Evolutionary conservation across 2,329 filamentous ascomycete genomes (phyloP).

Genomic region (Trichoderma simmonsii): DNA sequence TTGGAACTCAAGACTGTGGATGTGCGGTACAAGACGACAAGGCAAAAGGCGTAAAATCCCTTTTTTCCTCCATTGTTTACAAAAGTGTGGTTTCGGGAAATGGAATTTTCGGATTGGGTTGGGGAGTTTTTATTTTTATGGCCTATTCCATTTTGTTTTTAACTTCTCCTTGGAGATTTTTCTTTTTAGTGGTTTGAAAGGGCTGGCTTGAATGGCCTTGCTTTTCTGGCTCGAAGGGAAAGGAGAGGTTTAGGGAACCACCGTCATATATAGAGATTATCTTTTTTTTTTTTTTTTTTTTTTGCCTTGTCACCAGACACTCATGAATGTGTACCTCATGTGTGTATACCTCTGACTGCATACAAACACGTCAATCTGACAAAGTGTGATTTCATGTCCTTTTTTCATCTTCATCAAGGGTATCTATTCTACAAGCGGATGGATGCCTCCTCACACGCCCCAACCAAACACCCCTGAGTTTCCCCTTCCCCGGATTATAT

Average conservation of each 20-base stretch:
- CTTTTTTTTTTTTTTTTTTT: not conserved
- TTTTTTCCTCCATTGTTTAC: not conserved
- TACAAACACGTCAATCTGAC: not conserved
- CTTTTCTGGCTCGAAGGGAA: not conserved
- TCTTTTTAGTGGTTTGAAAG: not conserved
- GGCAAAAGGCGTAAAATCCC: conserved; percentile 22
- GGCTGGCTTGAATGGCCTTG: not conserved
- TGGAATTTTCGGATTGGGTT: not conserved
- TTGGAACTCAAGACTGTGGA: conserved; percentile 42
- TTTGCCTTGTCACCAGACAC: not conserved
- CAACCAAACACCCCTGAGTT: conserved; percentile 15
- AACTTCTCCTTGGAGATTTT: not conserved
- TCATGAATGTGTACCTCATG: not conserved
- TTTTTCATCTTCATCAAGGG: conserved; percentile 31
- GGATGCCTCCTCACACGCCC: conserved; percentile 17
- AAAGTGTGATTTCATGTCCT: not conserved
- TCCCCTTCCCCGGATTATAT: not conserved
- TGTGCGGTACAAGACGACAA: conserved; percentile 26
- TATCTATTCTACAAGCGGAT: conserved; percentile 40
- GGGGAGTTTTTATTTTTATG: not conserved
- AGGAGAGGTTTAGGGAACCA: not conserved
- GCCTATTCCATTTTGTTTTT: not conserved
- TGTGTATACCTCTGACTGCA: not conserved
- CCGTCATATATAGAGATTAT: not conserved
- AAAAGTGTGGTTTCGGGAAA: not conserved